These are phyloP conservation scores for Mikania micrantha DNA, from an alignment of 129 eudicot species.

Conservation along the genomic window DNA sequence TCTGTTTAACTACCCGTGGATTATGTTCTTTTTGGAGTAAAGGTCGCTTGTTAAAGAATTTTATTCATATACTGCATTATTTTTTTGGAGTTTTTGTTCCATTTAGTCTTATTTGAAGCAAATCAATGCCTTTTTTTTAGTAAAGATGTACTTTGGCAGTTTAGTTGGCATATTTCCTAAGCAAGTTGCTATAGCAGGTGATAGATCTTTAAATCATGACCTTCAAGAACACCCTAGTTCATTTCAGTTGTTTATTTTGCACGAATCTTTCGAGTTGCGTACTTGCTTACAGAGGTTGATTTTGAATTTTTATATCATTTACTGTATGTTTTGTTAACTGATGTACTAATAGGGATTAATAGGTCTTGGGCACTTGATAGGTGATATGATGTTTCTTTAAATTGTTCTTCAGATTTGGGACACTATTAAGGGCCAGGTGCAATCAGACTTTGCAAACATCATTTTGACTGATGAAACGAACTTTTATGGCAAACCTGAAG, in stretches of 20 bases:
- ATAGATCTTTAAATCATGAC: background rate
- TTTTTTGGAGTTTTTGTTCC: background rate
- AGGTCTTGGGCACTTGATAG: background rate
- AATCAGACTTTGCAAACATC: constrained; percentile 77
- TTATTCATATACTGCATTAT: background rate
- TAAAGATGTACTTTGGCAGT: background rate
- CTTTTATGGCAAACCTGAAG: constrained; percentile 50
- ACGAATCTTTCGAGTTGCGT: background rate
- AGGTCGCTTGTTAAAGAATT: background rate
- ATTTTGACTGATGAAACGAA: constrained; percentile 37
- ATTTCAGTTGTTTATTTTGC: background rate
- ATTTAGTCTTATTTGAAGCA: background rate
- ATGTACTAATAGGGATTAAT: background rate
- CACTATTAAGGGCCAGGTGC: constrained; percentile 79
- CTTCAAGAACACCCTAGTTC: background rate
- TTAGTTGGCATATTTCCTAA: background rate
- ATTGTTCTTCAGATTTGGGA: constrained; percentile 80
- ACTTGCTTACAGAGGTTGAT: background rate
- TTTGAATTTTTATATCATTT: background rate
- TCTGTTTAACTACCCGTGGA: background rate
- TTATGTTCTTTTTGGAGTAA: background rate
- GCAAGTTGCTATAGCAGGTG: background rate
- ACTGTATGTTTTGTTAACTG: background rate
- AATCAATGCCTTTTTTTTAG: no score
- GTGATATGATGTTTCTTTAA: constrained; percentile 5